Percentiles rank a stretch among this genome's conserved stretches.
phyloP scores from a whole-genome alignment of 352 stramenopile genomes.

The Phytophthora podocarpi region DNA sequence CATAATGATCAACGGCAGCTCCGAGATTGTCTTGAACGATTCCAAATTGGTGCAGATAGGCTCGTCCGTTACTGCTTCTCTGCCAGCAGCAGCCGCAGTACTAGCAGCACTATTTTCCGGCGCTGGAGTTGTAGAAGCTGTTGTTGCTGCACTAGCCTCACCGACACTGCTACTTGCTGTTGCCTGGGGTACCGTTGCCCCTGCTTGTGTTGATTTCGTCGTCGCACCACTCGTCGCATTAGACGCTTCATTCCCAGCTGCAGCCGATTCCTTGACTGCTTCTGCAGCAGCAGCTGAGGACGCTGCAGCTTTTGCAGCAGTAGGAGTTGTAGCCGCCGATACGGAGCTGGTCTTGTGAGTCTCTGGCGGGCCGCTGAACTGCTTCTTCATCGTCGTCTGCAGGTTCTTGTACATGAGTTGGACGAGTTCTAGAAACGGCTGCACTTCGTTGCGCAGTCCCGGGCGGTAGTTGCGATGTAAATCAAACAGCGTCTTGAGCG shows the following conservation, averaged over 20 bases:
- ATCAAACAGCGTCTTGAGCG: slow-evolving; percentile 96
- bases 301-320: slow-evolving; percentile 24
- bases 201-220: slow-evolving; percentile 7
- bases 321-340: slow-evolving; percentile 23
- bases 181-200: slow-evolving; percentile 1
- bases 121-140: slow-evolving; percentile 4
- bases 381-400: slow-evolving; percentile 82
- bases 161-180: not conserved
- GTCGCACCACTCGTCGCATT: slow-evolving; percentile 2
- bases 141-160: slow-evolving; percentile 4
- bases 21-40: slow-evolving; percentile 96
- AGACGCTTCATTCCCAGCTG: slow-evolving; percentile 2
- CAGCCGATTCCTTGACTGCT: slow-evolving; percentile 9
- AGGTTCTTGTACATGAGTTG: slow-evolving; percentile 93
- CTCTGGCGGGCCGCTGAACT: slow-evolving; percentile 71
- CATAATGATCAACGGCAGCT: slow-evolving; percentile 98
- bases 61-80: slow-evolving; percentile 37
- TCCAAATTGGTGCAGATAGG: slow-evolving; percentile 84
- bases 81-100: slow-evolving; percentile 3
- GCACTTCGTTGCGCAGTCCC: slow-evolving; percentile 90
- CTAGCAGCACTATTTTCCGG: slow-evolving; percentile 16
- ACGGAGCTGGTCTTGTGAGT: slow-evolving; percentile 30
- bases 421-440: slow-evolving; percentile 87
- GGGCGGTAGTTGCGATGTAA: slow-evolving; percentile 96
- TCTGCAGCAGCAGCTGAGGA: slow-evolving; percentile 6